Conservation (phyloP, 805 yeast genomes). For the Wickerhamiella vanderwaltii region DNA sequence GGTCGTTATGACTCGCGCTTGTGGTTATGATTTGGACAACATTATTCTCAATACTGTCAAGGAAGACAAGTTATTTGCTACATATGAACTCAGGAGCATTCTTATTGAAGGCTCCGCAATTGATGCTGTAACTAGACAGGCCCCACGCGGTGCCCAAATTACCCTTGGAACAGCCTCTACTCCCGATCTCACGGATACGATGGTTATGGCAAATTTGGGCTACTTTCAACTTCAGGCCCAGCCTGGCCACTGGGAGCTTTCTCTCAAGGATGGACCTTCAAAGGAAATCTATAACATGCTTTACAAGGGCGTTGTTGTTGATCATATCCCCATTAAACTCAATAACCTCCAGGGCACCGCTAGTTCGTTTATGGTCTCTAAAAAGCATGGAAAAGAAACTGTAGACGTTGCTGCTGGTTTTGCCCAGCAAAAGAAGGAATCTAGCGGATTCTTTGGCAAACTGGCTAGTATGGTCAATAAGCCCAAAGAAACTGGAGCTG, state of each 20-base stretch:
- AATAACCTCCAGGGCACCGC: neutral
- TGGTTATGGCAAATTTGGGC: slow-evolving; percentile 69
- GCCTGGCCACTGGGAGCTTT: slow-evolving; percentile 60
- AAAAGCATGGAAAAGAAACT: slow-evolving; percentile 29
- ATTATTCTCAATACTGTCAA: slow-evolving; percentile 35
- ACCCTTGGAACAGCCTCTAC: slow-evolving; percentile 26
- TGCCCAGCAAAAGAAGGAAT: slow-evolving; percentile 3
- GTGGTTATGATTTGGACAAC: slow-evolving; percentile 52
- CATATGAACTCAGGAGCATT: slow-evolving; percentile 41
- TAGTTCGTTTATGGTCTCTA: neutral
- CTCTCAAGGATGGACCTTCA: slow-evolving; percentile 34
- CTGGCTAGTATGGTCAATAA: neutral
- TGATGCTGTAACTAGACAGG: slow-evolving; percentile 33
- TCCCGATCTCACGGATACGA: slow-evolving; percentile 36
- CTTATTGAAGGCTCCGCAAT: slow-evolving; percentile 61
- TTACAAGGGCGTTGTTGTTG: neutral
- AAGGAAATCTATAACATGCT: slow-evolving; percentile 33
- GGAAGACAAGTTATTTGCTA: slow-evolving; percentile 31
- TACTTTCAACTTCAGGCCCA: slow-evolving; percentile 65
- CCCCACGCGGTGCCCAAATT: slow-evolving; percentile 42
- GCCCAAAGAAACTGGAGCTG: slow-evolving; percentile 34
- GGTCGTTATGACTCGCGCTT: slow-evolving; percentile 45
- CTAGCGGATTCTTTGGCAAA: neutral
- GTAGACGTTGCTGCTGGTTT: slow-evolving; percentile 14
- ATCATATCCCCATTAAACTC: slow-evolving; percentile 5